phyloP scores from a whole-genome alignment of 768 basidiomycete genomes.

The Grammothele lineata region DNA sequence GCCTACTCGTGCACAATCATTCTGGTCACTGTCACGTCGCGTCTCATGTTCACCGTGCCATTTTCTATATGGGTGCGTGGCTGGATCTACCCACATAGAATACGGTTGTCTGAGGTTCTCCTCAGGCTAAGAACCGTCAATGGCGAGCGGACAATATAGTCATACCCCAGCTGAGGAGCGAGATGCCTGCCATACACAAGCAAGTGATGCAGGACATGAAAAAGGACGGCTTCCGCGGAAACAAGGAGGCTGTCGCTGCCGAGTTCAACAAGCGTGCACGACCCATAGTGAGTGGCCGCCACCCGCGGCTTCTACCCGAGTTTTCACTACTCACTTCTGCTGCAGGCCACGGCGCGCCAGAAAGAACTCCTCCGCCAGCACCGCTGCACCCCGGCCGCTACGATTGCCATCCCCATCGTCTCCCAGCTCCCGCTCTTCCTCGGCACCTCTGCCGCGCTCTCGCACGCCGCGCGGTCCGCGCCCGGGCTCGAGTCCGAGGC shows the following conservation, averaged over 20 bases:
- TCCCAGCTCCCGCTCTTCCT: slow-evolving; percentile 74
- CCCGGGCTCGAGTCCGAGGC: slow-evolving; percentile 72
- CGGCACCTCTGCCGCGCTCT: slow-evolving; percentile 55
- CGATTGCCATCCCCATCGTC: slow-evolving; percentile 57
- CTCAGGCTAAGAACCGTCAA: slow-evolving; percentile 57
- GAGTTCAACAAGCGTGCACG: slow-evolving; percentile 46
- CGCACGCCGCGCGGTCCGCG: slow-evolving; percentile 51
- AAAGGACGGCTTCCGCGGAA: slow-evolving; percentile 46
- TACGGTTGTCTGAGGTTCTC: too few relatives aligned
- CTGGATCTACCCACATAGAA: too few relatives aligned
- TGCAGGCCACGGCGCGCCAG: slow-evolving; percentile 48
- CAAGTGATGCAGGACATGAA: slow-evolving; percentile 47
- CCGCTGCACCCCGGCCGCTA: slow-evolving; percentile 51
- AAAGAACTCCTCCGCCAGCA: slow-evolving; percentile 59
- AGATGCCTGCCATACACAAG: slow-evolving; percentile 38
- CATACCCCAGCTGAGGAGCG: slow-evolving; percentile 49
- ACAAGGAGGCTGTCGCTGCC: slow-evolving; percentile 46
- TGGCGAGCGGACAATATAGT: slow-evolving; percentile 58
- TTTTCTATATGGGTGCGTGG: slow-evolving; percentile 70
- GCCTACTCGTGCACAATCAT: slow-evolving; percentile 76
- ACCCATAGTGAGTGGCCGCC: slow-evolving; percentile 37
- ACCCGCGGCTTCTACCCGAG: not conserved
- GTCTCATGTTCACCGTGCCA: slow-evolving; percentile 59
- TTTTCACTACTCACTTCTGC: not conserved
- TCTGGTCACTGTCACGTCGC: slow-evolving; percentile 55